phyloP scores from a whole-genome alignment of 192 early-diverging fungal genomes.

The Lobulomyces angularis region DNA sequence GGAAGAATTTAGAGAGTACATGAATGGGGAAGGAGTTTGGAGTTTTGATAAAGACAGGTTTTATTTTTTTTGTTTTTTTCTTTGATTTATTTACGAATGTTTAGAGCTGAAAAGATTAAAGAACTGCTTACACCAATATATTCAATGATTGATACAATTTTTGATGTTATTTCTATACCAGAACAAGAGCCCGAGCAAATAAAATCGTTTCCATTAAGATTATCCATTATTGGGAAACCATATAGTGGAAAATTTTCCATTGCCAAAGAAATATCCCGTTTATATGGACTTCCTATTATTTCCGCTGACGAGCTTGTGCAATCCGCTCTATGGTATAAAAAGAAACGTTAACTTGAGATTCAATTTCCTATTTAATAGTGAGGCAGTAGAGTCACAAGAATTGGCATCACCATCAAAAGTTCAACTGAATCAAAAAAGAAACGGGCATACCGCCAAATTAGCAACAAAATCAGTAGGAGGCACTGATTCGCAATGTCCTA shows the following conservation, averaged over 20 bases:
- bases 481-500: constrained; percentile 26
- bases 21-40: constrained; percentile 34
- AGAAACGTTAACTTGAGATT: constrained; percentile 4
- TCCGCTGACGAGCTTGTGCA: constrained; percentile 30
- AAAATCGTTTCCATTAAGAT: constrained; percentile 27
- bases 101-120: too few species aligned
- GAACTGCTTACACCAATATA: constrained; percentile 24
- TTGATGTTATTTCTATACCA: constrained; percentile 29
- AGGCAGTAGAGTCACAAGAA: constrained; percentile 9
- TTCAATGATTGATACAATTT: constrained; percentile 24
- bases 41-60: constrained; percentile 10
- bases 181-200: constrained; percentile 19
- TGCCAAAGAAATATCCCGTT: constrained; percentile 20
- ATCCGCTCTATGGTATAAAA: constrained; percentile 32
- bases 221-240: constrained; percentile 39
- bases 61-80: too few species aligned
- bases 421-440: constrained; percentile 9
- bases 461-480: constrained; percentile 32
- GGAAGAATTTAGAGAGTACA: constrained; percentile 39
- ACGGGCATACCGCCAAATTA: constrained; percentile 27
- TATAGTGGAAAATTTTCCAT: constrained; percentile 36
- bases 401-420: background rate
- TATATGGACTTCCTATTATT: constrained; percentile 23
- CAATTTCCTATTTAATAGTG: constrained; percentile 11
- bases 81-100: too few species aligned